Conservation (phyloP, 2,329 filamentous ascomycete genomes). For the Fusarium sp. region DNA sequence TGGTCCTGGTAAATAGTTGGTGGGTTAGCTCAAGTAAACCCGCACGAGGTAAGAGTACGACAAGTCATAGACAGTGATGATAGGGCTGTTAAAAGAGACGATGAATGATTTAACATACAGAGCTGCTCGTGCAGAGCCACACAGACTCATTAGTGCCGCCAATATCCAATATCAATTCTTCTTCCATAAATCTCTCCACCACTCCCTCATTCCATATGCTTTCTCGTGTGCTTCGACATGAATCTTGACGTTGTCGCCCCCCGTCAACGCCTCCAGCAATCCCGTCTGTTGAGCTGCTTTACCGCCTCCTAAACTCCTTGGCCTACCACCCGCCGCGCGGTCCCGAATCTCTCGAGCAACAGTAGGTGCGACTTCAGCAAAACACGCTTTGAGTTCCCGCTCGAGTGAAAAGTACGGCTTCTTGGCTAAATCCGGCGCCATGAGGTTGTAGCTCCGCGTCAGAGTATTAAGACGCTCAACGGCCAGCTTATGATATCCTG, state of each 20-base stretch:
- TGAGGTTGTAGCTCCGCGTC: constrained; percentile 91
- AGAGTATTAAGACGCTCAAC: constrained; percentile 83
- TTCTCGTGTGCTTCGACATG: constrained; percentile 81
- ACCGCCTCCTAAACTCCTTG: constrained; percentile 55
- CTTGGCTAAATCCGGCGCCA: constrained; percentile 91
- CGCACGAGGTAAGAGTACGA: background rate
- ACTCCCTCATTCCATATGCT: constrained; percentile 88
- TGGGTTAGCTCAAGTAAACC: background rate
- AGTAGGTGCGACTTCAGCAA: constrained; percentile 84
- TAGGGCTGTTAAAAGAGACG: background rate
- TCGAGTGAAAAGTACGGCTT: constrained; percentile 91
- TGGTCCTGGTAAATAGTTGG: background rate
- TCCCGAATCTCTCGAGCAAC: constrained; percentile 80
- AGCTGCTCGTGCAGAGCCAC: background rate
- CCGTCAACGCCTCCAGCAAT: constrained; percentile 72
- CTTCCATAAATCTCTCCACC: constrained; percentile 85
- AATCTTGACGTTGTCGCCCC: constrained; percentile 64
- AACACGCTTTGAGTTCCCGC: constrained; percentile 85
- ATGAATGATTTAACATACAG: background rate
- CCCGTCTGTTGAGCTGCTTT: constrained; percentile 56
- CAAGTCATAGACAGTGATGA: background rate
- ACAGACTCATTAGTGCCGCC: background rate
- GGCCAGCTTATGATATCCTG: constrained; percentile 79
- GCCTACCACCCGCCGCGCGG: constrained; percentile 64
- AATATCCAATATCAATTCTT: constrained; percentile 37